Conservation (phyloP, 1,284 basidiomycete species). For the Ceratobasidium sp. region DNA sequence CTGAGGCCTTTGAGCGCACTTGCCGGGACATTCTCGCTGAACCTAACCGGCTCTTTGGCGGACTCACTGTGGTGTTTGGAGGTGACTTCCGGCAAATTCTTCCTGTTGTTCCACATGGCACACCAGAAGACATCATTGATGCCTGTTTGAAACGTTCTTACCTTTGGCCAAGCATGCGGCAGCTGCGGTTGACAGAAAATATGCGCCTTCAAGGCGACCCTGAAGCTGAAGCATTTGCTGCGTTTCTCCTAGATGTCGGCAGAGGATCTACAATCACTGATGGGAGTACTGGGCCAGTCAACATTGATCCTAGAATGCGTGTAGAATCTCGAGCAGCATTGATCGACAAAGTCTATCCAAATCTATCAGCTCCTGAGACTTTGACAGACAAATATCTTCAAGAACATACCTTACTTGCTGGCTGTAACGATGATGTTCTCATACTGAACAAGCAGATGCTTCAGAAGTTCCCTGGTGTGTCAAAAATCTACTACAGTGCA, state of each 20-base stretch:
- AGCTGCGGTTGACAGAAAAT: conserved; percentile 59
- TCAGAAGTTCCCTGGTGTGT: no score
- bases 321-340: conserved; percentile 52
- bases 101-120: conserved; percentile 60
- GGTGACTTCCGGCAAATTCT: conserved; percentile 61
- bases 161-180: conserved; percentile 58
- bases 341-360: conserved; percentile 58
- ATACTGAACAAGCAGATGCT: no score
- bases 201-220: conserved; percentile 57
- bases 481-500: no score
- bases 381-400: no score
- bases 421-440: no score
- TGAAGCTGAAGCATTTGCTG: conserved; percentile 57
- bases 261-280: conserved; percentile 55
- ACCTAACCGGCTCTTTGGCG: no score
- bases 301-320: conserved; percentile 55
- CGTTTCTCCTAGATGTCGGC: conserved; percentile 63
- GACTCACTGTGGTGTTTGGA: no score
- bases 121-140: conserved; percentile 58
- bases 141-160: conserved; percentile 57
- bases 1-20: no score
- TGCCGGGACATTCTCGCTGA: no score
- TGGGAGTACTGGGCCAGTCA: conserved; percentile 51
- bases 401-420: no score
- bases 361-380: conserved; percentile 41